These are phyloP conservation scores for Artemisia argyi DNA, from an alignment of 129 eudicot genomes.

Conservation along the genomic window DNA sequence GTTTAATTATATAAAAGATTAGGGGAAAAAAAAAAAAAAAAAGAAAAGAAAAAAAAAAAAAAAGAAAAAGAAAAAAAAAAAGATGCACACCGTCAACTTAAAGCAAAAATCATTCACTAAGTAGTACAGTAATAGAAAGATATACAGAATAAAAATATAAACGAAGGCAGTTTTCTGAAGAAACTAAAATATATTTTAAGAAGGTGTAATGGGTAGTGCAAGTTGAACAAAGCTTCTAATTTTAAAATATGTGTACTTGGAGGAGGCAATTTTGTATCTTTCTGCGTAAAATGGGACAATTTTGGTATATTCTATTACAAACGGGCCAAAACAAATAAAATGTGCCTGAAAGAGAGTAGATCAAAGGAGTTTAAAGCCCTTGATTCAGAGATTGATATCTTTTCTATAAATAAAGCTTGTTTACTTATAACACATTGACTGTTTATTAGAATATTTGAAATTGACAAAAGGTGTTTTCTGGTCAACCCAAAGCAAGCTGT, in stretches of 20 bases:
- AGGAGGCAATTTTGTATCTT: slow-evolving; percentile 2
- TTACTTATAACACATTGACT: too few relatives aligned
- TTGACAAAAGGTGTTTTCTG: neutral
- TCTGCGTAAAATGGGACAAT: neutral
- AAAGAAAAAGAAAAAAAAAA: too few relatives aligned
- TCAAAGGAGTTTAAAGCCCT: too few relatives aligned
- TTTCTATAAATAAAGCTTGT: too few relatives aligned
- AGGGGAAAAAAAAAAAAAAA: too few relatives aligned
- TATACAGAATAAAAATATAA: slow-evolving; percentile 10
- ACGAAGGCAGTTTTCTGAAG: neutral
- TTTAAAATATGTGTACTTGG: neutral
- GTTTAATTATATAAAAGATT: slow-evolving; percentile 17
- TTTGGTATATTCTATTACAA: neutral
- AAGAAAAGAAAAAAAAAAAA: too few relatives aligned
- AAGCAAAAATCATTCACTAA: slow-evolving; percentile 15
- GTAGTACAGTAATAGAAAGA: slow-evolving; percentile 8
- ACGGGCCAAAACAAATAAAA: neutral
- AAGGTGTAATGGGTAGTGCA: slow-evolving; percentile 6
- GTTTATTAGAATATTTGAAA: too few relatives aligned
- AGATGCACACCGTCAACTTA: slow-evolving; percentile 3
- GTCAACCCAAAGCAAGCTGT: neutral
- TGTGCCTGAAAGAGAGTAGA: too few relatives aligned
- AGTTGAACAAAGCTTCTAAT: neutral
- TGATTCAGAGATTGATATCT: too few relatives aligned
- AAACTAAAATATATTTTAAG: neutral